phyloP scores from a whole-genome alignment of 2,329 filamentous ascomycete genomes.

The Pseudopyrenochaeta lycopersici region DNA sequence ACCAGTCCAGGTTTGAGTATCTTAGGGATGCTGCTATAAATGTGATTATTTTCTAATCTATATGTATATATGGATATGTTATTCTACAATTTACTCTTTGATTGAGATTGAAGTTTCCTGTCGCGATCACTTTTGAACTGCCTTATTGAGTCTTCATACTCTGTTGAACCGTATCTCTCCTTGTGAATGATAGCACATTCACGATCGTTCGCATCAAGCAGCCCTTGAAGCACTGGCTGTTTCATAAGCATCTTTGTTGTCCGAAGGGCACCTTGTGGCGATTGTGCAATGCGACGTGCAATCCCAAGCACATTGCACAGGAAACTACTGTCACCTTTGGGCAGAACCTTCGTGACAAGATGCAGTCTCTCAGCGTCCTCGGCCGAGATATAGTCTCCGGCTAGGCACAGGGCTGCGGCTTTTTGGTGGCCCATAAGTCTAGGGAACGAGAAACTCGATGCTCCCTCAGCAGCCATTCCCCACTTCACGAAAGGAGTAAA shows the following conservation, averaged over 20 bases:
- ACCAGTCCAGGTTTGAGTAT: no score
- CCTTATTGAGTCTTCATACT: no score
- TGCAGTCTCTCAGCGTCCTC: conserved; percentile 17
- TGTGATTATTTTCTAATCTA: no score
- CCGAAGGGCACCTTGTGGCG: conserved; percentile 14
- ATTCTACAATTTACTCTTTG: no score
- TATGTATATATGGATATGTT: no score
- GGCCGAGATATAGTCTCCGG: conserved; percentile 26
- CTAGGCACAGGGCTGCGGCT: conserved; percentile 23
- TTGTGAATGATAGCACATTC: no score
- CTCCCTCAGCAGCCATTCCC: conserved; percentile 29
- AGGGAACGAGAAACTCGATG: conserved; percentile 28
- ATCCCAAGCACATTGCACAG: conserved; percentile 17
- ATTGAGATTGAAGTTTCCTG: no score
- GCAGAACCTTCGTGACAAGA: conserved; percentile 27
- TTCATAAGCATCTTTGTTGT: conserved; percentile 28
- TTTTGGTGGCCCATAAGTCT: conserved; percentile 31
- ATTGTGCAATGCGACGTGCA: conserved; percentile 15
- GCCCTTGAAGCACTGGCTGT: conserved; percentile 14
- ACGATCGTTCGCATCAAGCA: conserved; percentile 21
- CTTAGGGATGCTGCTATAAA: no score
- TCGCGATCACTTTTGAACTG: no score
- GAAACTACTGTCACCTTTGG: conserved; percentile 18
- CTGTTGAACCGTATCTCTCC: no score
- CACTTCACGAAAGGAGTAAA: conserved; percentile 35